Base-by-base conservation (phyloP, 208 protist species). In the Leishmania major region DNA sequence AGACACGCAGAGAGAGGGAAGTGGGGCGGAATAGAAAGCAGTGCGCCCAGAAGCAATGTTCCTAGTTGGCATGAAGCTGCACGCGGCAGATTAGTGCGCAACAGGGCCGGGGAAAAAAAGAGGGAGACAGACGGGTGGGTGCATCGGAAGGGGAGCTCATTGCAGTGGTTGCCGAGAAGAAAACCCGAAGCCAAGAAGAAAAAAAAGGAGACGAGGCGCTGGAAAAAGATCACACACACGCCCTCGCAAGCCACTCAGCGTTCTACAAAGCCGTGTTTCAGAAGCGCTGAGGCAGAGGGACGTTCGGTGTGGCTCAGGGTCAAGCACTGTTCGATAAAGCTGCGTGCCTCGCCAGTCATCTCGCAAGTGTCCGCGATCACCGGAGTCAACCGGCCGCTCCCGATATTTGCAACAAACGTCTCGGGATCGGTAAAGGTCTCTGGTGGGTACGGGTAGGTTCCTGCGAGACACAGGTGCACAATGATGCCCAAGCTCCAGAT, bases 401-500 rank as follows among this genome's bases (percentile, higher is more conserved):
- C 82, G 55, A 95, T 55, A 37, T 86, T 78, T 11, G 57, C 72
- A n/a, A 93, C 88, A 53, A 96, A 93, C 7, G 67, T 57, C 35
- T 87, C 49, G 1, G 81, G 76, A 79, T 93, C 90, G 4, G 67
- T 70, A 37, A 90, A 69, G 37, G 88, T 83, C 43, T 81, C 84
- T 17, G 88, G 64, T 31, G 85, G 82, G 82, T 89, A 97, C 0
- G 94, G 94, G 51, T 90, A 89, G 31, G 69, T 37, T 5, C 94
- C 92, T 13, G 89, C 92, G 70, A 94, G 80, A 81, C 92, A 95
- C 45, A 92, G 84, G 77, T 88, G 94, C 62, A 95, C 78, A 35
- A 91, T 88, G 28, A 97, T 90, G 10, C 94, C 92, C 17, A 97
- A 82, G 72, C 82, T 86, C 94, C 94, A 97, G n/a, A 97, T 87